These are phyloP conservation scores for Aleurites moluccanus DNA, from an alignment of 441 rosid species.

Conservation along the genomic window DNA sequence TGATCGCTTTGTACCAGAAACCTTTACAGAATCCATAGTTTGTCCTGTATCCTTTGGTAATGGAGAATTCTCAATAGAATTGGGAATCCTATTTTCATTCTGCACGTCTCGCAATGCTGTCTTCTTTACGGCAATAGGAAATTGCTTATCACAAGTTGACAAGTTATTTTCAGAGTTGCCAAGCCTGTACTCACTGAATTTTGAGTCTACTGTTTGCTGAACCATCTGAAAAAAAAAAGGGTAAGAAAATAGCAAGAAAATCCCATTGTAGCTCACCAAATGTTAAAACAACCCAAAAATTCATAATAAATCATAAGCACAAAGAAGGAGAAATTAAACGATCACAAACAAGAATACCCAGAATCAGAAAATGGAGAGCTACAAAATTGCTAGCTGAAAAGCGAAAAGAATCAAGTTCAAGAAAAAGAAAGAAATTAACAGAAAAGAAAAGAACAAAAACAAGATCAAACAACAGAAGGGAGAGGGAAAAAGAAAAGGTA, in stretches of 20 bases:
- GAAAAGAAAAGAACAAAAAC: too few relatives aligned
- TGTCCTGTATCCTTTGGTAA: conserved; percentile 42
- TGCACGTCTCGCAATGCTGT: conserved; percentile 59
- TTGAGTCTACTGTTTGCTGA: conserved; percentile 50
- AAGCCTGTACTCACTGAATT: conserved; percentile 40
- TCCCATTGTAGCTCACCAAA: too few relatives aligned
- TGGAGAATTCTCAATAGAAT: conserved; percentile 35
- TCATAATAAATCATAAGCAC: background rate
- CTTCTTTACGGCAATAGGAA: conserved; percentile 47
- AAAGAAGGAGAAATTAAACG: background rate
- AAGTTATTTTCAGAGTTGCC: conserved; percentile 39
- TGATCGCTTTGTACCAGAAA: conserved; percentile 54
- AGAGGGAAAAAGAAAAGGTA: background rate
- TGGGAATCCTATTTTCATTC: conserved; percentile 53
- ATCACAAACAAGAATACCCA: background rate
- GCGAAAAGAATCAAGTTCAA: background rate
- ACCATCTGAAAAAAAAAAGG: conserved; percentile 40
- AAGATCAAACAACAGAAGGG: too few relatives aligned
- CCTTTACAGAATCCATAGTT: conserved; percentile 37
- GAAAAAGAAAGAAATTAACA: too few relatives aligned
- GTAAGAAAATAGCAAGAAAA: background rate
- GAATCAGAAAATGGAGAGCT: background rate
- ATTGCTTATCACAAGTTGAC: conserved; percentile 39
- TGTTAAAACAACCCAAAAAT: too few relatives aligned
- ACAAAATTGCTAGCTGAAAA: background rate